Percentiles rank a stretch among this genome's conserved stretches.
Conservation (phyloP, 2,329 filamentous ascomycete species). For the Fusarium setosum region DNA sequence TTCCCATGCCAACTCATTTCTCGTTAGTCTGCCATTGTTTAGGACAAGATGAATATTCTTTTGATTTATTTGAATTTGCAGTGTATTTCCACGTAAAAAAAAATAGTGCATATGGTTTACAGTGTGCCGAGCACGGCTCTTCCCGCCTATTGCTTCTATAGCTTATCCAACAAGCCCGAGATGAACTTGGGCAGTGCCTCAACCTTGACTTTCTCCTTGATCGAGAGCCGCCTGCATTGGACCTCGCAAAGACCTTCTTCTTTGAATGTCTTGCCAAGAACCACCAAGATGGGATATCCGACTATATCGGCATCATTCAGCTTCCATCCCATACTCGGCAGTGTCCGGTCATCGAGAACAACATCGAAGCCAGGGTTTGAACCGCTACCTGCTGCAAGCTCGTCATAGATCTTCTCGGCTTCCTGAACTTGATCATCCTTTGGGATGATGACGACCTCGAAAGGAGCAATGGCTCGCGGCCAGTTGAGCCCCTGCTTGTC, state of each 20-base stretch:
- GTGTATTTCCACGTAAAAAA: too few relatives aligned
- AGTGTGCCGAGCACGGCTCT: background rate
- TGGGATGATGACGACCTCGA: conserved; percentile 76
- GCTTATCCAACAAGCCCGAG: conserved; percentile 55
- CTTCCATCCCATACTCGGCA: conserved; percentile 84
- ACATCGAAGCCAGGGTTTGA: conserved; percentile 63
- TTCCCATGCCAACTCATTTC: background rate
- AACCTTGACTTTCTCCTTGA: conserved; percentile 69
- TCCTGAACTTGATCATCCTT: conserved; percentile 59
- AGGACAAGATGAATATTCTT: background rate
- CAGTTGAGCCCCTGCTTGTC: conserved; percentile 84
- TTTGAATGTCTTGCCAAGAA: conserved; percentile 79
- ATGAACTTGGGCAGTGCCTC: conserved; percentile 58
- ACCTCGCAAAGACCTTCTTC: conserved; percentile 74
- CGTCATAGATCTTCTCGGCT: conserved; percentile 73
- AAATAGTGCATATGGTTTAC: conserved; percentile 12
- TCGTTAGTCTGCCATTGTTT: too few relatives aligned
- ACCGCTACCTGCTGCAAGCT: conserved; percentile 50
- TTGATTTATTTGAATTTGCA: conserved; percentile 2
- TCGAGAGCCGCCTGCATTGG: conserved; percentile 76
- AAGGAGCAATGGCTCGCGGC: conserved; percentile 89
- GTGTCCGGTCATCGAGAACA: conserved; percentile 78
- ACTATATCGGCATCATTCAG: conserved; percentile 89
- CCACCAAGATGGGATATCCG: conserved; percentile 86
- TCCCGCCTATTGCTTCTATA: conserved; percentile 52